Base-by-base conservation (phyloP, 192 early-diverging fungal genomes). In the Podochytrium sp. region DNA sequence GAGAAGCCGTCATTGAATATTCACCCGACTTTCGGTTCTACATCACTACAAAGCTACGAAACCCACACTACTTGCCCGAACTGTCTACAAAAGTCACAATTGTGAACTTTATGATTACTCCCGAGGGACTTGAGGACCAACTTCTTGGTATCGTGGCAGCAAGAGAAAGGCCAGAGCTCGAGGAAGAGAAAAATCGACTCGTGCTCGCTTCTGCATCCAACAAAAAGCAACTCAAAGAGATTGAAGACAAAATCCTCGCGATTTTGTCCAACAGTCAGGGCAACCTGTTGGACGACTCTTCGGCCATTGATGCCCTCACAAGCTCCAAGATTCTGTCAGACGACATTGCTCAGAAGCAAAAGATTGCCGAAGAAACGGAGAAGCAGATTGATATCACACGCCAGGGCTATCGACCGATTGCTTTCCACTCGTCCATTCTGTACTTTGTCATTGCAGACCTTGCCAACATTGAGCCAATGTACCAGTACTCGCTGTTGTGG, bases 391-490 rank as follows among this genome's bases (percentile, higher is more conserved):
- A 88, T 60, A 75, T 84, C 7, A 88, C 87, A 1, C 72, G 87
- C n/a, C 79, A 80, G 67, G 87, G 87, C 10, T 88, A 88, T 59
- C 59, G 80, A 64, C 87, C 87, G 2, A 88, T 88, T 71, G 86
- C 87, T 4, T 79, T 79, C 47, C 87, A 88, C 60, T 88, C 87
- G 38, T 88, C 87, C 1, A 78, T 86, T 34, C 52, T 88, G 29
- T 88, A 89, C 70, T 88, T 88, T 76, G 87, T 88, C 1, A 88
- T 88, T 67, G 87, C 87, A 29, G 87, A 88, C 47, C 57, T 88
- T 27, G 87, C 87, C 20, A 88, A 88, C 76, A 88, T 88, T 55
- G 87, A 88, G 63, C 87, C 87, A 2, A 88, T 88, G 87, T 88
- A 88, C 67, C 87, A 88, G 51, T 88, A 88, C 76, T 88, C 87